Evolutionary conservation across 164 flowering plant genomes (phyloP).

Genomic region (Warburgia ugandensis): DNA sequence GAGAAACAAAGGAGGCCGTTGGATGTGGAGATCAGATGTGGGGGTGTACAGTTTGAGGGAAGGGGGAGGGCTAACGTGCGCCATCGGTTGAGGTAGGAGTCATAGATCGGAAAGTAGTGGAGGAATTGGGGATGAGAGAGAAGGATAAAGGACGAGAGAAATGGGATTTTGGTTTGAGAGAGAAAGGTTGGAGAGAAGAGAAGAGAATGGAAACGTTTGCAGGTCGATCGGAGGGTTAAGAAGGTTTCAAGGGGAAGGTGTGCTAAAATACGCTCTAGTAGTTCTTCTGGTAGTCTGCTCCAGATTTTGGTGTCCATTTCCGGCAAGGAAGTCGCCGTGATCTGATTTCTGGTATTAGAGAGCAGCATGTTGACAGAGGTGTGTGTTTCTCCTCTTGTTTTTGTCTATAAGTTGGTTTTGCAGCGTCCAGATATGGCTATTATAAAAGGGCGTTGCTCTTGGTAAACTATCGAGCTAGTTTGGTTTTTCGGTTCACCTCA

Average conservation of each 20-base stretch:
- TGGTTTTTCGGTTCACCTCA: too few species aligned
- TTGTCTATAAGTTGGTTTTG: too few species aligned
- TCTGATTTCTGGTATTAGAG: too few species aligned
- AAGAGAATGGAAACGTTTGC: constrained; percentile 57
- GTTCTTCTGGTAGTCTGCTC: constrained; percentile 52
- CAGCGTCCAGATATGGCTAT: too few species aligned
- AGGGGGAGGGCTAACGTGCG: constrained; percentile 24
- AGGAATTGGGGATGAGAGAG: constrained; percentile 56
- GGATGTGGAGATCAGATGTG: constrained; percentile 40
- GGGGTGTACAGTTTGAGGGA: constrained; percentile 12
- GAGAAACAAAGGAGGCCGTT: constrained; percentile 62
- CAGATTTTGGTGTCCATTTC: constrained; percentile 62
- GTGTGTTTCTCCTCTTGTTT: too few species aligned
- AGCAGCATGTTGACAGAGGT: too few species aligned
- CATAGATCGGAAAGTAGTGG: constrained; percentile 32
- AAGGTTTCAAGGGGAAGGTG: constrained; percentile 48
- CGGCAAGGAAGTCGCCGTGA: too few species aligned
- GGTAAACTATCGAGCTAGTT: too few species aligned
- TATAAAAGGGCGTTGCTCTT: too few species aligned
- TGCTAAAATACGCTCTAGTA: constrained; percentile 48
- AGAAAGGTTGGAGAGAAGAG: constrained; percentile 48
- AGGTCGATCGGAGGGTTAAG: constrained; percentile 48
- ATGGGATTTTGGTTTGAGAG: constrained; percentile 15
- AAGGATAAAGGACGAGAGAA: constrained; percentile 42
- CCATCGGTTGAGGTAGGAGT: constrained; percentile 40